A percentile compares a stretch with the other conserved stretches of the same genome.
These are phyloP conservation scores for Podila horticola DNA, from an alignment of 192 early-diverging fungal species.

Conservation along the genomic window DNA sequence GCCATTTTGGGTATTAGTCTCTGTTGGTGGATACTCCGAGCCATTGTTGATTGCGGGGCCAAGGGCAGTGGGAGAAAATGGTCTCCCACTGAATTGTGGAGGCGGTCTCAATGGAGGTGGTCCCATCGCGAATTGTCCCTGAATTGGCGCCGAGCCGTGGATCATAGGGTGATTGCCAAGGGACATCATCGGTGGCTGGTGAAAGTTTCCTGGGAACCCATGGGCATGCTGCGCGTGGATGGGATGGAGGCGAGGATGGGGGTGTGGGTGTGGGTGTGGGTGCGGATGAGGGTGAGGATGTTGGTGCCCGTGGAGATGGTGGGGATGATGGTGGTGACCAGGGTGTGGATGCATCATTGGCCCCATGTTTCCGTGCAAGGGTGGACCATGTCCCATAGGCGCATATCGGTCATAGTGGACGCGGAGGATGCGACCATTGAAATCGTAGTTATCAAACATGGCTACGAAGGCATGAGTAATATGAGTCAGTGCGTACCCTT, in stretches of 20 bases:
- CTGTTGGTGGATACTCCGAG: conserved; percentile 6
- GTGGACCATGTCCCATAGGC: conserved; percentile 29
- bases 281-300: conserved; percentile 14
- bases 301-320: conserved; percentile 29
- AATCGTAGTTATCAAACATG: conserved; percentile 61
- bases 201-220: conserved; percentile 30
- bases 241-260: conserved; percentile 25
- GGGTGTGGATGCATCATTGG: conserved; percentile 49
- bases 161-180: conserved; percentile 29
- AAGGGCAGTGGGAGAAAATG: conserved; percentile 10
- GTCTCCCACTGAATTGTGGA: conserved; percentile 6
- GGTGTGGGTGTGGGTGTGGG: neutral
- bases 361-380: conserved; percentile 38
- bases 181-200: conserved; percentile 34
- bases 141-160: neutral
- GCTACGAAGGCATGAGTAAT: conserved; percentile 26
- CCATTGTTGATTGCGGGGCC: conserved; percentile 5
- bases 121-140: conserved; percentile 27
- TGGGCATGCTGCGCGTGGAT: conserved; percentile 29
- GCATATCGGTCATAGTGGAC: conserved; percentile 66
- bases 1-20: conserved; percentile 7
- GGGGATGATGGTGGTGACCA: conserved; percentile 40
- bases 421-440: conserved; percentile 57
- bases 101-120: conserved; percentile 17
- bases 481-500: neutral